phyloP scores from a whole-genome alignment of 1,284 basidiomycete species.

The Rhodotorula sp. region DNA sequence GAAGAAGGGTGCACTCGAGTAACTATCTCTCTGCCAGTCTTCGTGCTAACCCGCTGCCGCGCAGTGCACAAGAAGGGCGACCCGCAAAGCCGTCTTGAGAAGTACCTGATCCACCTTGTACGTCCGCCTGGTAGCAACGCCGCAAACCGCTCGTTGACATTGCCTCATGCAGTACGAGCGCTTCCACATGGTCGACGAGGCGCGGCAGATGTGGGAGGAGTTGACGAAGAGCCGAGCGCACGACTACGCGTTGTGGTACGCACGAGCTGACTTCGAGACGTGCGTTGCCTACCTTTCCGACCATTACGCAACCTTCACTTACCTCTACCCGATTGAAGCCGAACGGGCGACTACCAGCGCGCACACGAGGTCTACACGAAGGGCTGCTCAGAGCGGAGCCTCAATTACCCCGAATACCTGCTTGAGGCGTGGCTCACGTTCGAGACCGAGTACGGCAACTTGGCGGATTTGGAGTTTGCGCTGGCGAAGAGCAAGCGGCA shows the following conservation, averaged over 20 bases:
- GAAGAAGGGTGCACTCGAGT: conserved; percentile 48
- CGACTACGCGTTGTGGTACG: conserved; percentile 42
- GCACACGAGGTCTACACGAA: conserved; percentile 65
- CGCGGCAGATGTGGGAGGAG: conserved; percentile 41
- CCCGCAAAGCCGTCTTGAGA: conserved; percentile 69
- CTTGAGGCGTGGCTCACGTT: conserved; percentile 85
- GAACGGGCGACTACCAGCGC: conserved; percentile 52
- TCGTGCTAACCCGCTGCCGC: background rate
- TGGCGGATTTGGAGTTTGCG: conserved; percentile 67
- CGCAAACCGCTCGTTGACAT: background rate
- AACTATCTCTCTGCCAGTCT: background rate
- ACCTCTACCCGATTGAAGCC: conserved; percentile 24
- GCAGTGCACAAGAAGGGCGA: conserved; percentile 53
- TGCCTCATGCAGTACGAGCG: conserved; percentile 42
- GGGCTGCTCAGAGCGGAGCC: conserved; percentile 60
- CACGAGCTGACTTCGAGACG: conserved; percentile 48
- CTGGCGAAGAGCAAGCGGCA: conserved; percentile 45
- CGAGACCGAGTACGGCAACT: conserved; percentile 75
- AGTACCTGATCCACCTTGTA: conserved; percentile 70
- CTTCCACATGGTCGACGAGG: conserved; percentile 42
- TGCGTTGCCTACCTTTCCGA: conserved; percentile 47
- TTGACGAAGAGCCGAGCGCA: conserved; percentile 36
- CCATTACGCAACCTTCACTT: conserved; percentile 46
- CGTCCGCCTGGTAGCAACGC: conserved; percentile 45
- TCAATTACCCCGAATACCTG: conserved; percentile 90